Base-by-base conservation (phyloP, 2,329 filamentous ascomycete genomes). In the Neofusicoccum parvum region DNA sequence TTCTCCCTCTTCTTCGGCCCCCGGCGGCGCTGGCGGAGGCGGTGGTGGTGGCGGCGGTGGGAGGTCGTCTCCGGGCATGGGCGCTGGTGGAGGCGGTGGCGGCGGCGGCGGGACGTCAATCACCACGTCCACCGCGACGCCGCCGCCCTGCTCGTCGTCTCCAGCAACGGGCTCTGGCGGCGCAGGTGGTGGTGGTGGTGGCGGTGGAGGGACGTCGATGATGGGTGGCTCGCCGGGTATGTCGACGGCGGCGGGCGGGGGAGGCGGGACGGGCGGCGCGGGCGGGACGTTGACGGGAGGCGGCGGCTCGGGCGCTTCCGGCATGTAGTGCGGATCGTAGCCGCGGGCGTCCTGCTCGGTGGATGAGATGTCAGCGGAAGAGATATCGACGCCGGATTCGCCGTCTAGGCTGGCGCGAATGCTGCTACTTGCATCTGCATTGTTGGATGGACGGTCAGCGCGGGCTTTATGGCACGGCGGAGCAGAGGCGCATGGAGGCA, bases 351-450 rank as follows among this genome's bases (percentile, higher is more conserved):
- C 37, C 62, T 64, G 62, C n/a, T 62, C 32, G 45, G 50, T 12
- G 62, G 41, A 10, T 12, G n/a, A n/a, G 43, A 48, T 20, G 48
- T 27, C 17, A 63, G 49, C 37, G 39, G 43, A 15, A 51, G 54
- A 37, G 39, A 37, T n/a, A 39, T 34, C 20, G 39, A n/a, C 54
- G 14, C 20, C 41, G 39, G 39, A 9, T 20, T 11, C 48, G 32
- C 41, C 37, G 20, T 54, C 39, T 12, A 48, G 27, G 12, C 34
- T 46, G 54, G 54, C 54, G 41, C 27, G 56, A 37, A 54, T 54
- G 49, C 62, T 54, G 62, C 62, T 64, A 64, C 62, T 64, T 64
- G 62, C 62, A 64, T 64, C 62, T 64, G 23, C 11, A 43, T 27
- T 1, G 11, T 9, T 14, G 27, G 15, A 34, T 14, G 17, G 4